Percentiles rank a stretch among this genome's conserved stretches.
These are phyloP conservation scores for Chlorencoelia australis DNA, from an alignment of 2,329 filamentous ascomycete genomes.

Conservation along the genomic window DNA sequence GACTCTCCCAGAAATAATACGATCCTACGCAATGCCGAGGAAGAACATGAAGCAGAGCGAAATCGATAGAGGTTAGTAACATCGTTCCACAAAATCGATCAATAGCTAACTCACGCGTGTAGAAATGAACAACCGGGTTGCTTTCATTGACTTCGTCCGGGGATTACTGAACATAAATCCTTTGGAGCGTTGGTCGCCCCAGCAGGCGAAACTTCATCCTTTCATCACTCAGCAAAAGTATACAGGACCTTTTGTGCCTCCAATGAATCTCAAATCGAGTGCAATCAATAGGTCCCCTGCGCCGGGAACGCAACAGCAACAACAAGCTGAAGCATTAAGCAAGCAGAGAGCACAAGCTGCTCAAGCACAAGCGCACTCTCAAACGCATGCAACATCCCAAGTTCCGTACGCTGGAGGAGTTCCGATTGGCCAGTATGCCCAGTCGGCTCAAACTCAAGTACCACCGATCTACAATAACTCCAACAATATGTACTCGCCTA, in stretches of 20 bases:
- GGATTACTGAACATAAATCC: conserved; percentile 91
- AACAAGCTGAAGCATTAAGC: conserved; percentile 86
- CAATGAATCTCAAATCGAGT: conserved; percentile 89
- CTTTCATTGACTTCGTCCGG: conserved; percentile 96
- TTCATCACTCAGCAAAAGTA: conserved; percentile 99
- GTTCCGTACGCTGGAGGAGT: conserved; percentile 23
- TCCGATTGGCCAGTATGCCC: conserved; percentile 6
- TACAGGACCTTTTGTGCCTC: conserved; percentile 89
- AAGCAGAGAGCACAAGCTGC: conserved; percentile 76
- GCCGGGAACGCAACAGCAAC: conserved; percentile 88
- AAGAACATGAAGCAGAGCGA: conserved; percentile 99
- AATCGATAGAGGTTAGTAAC: conserved; percentile 75
- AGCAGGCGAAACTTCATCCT: conserved; percentile 92
- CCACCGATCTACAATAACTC: conserved; percentile 66
- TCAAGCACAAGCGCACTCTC: conserved; percentile 35
- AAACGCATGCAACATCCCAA: conserved; percentile 49
- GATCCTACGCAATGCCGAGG: conserved; percentile 93
- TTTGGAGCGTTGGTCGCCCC: conserved; percentile 91
- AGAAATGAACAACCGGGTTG: conserved; percentile 98
- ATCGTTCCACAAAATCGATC: conserved; percentile 7
- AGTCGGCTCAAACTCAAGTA: conserved; percentile 48
- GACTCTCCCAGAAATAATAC: conserved; percentile 92
- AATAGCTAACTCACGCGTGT: conserved; percentile 12
- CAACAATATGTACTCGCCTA: conserved; percentile 71
- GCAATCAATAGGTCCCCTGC: conserved; percentile 79